Evolutionary conservation across 1,284 basidiomycete genomes (phyloP).

Genomic region (Butyriboletus appendiculatus): DNA sequence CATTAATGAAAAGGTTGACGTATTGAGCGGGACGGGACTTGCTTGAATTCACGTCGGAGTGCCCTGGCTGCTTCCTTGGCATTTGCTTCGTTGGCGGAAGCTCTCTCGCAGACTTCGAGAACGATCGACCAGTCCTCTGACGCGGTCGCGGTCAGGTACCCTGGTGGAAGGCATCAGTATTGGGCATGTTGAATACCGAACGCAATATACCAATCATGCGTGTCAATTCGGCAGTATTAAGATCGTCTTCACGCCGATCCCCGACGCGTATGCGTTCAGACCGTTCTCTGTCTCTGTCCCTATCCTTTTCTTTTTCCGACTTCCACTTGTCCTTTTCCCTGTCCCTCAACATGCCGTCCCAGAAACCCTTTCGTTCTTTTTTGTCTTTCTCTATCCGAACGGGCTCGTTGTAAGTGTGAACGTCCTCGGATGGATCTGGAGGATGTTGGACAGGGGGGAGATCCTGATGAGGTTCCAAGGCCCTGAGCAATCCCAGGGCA

Average conservation of each 20-base stretch:
- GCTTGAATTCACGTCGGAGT: slow-evolving; percentile 77
- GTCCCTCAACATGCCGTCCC: slow-evolving; percentile 45
- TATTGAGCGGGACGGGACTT: slow-evolving; percentile 22
- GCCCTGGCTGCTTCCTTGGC: slow-evolving; percentile 78
- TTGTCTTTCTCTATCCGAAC: slow-evolving; percentile 37
- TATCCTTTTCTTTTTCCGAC: slow-evolving; percentile 30
- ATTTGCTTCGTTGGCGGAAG: slow-evolving; percentile 60
- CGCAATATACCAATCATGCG: slow-evolving; percentile 61
- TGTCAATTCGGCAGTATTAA: slow-evolving; percentile 53
- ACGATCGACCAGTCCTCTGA: slow-evolving; percentile 80
- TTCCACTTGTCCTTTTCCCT: slow-evolving; percentile 36
- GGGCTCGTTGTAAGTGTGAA: slow-evolving; percentile 30
- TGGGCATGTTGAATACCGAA: not conserved
- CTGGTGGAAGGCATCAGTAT: slow-evolving; percentile 37
- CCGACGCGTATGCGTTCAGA: slow-evolving; percentile 27
- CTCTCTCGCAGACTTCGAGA: slow-evolving; percentile 75
- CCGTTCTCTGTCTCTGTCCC: slow-evolving; percentile 30
- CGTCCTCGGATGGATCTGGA: slow-evolving; percentile 32
- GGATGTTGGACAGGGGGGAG: slow-evolving; percentile 20
- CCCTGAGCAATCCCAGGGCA: slow-evolving; percentile 56
- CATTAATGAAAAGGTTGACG: not conserved
- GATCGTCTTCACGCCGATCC: slow-evolving; percentile 42
- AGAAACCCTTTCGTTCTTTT: slow-evolving; percentile 52
- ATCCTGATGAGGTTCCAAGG: slow-evolving; percentile 53
- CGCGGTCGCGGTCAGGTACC: slow-evolving; percentile 70